Evolutionary conservation across 169 alveolate species (phyloP).

Genomic region (Plasmodium relictum): DNA sequence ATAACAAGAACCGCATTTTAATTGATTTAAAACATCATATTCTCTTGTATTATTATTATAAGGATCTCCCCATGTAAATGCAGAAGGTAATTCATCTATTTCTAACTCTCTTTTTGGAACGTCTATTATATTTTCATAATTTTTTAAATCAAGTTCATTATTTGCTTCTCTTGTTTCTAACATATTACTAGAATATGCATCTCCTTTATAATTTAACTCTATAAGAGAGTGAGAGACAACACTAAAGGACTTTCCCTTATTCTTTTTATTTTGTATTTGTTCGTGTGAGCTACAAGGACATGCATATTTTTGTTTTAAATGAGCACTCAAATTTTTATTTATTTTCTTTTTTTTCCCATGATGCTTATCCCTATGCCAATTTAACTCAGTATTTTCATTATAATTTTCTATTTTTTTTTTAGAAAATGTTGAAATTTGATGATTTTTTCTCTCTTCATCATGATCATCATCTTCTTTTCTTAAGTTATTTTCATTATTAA

Average conservation of each 20-base stretch:
- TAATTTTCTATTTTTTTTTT: background rate
- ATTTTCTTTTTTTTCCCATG: slow-evolving; percentile 40
- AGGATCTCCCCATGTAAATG: slow-evolving; percentile 89
- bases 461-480: background rate
- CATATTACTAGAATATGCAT: background rate
- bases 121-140: slow-evolving; percentile 33
- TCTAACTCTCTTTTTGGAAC: slow-evolving; percentile 48
- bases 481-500: background rate
- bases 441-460: background rate
- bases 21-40: slow-evolving; percentile 83
- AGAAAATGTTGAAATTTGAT: background rate
- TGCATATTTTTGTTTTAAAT: slow-evolving; percentile 41
- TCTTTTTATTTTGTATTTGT: slow-evolving; percentile 9
- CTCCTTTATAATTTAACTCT: background rate
- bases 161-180: background rate
- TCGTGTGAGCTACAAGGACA: slow-evolving; percentile 62
- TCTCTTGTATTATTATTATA: slow-evolving; percentile 80
- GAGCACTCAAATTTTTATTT: background rate
- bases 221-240: slow-evolving; percentile 31
- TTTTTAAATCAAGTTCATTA: slow-evolving; percentile 51
- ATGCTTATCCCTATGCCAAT: slow-evolving; percentile 75
- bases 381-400: slow-evolving; percentile 27
- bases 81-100: slow-evolving; percentile 78
- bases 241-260: slow-evolving; percentile 20
- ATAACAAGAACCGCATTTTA: slow-evolving; percentile 98